phyloP scores from a whole-genome alignment of 2,329 filamentous ascomycete species.

The Xylaria sp. region DNA sequence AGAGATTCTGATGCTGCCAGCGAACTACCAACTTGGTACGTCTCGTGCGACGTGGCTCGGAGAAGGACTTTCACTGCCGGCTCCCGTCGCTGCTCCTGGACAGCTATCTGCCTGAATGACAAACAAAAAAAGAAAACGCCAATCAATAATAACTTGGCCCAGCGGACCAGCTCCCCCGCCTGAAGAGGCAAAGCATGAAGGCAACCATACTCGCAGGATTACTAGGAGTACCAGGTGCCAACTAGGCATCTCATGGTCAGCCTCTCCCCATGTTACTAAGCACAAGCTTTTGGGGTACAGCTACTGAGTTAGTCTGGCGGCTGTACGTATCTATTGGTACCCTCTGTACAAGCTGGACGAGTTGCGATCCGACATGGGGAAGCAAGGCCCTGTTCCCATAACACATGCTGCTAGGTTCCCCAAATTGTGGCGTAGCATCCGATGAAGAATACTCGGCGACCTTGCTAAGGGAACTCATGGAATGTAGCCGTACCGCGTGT shows the following conservation, averaged over 20 bases:
- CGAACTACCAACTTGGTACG: slow-evolving; percentile 2
- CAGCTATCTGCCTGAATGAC: background rate
- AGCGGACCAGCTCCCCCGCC: slow-evolving; percentile 10
- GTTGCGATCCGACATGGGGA: slow-evolving; percentile 2
- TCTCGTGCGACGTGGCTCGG: slow-evolving; percentile 24
- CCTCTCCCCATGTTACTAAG: slow-evolving; percentile 3
- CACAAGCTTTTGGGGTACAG: slow-evolving; percentile 5
- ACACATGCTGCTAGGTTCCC: background rate
- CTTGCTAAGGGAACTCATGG: background rate
- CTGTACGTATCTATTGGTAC: slow-evolving; percentile 22
- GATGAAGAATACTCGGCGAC: slow-evolving; percentile 1
- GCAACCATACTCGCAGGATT: slow-evolving; percentile 31
- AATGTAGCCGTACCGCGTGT: background rate
- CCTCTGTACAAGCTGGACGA: background rate
- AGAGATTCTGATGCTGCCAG: slow-evolving; percentile 5
- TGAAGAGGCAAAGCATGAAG: slow-evolving; percentile 14
- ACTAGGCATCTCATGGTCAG: slow-evolving; percentile 9
- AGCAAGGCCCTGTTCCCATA: slow-evolving; percentile 8
- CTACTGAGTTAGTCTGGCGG: slow-evolving; percentile 1
- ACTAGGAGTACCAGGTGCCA: slow-evolving; percentile 13
- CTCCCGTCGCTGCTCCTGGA: slow-evolving; percentile 22
- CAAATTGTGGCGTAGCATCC: slow-evolving; percentile 18
- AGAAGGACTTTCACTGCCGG: slow-evolving; percentile 26
- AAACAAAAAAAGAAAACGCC: slow-evolving; percentile 20
- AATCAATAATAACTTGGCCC: slow-evolving; percentile 10